These are phyloP conservation scores for Melastoma malabathricum DNA, from an alignment of 345 rosid species.

Conservation along the genomic window DNA sequence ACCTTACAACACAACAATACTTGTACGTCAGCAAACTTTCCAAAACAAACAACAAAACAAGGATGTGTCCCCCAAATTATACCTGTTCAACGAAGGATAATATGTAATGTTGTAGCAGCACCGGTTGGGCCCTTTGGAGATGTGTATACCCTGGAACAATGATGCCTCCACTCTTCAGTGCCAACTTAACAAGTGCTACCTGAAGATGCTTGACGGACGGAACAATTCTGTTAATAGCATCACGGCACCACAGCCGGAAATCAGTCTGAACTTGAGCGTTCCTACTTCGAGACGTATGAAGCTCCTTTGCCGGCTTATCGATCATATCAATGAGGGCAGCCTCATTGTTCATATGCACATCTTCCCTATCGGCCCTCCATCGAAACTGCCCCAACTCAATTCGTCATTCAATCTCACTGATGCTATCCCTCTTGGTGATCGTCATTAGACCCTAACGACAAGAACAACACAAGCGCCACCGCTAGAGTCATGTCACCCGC, in stretches of 20 bases:
- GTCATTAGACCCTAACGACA: constrained; percentile 55
- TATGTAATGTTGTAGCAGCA: constrained; percentile 72
- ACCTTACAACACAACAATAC: too few relatives aligned
- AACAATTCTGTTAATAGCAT: constrained; percentile 59
- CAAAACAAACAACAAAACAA: too few relatives aligned
- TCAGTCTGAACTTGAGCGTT: constrained; percentile 89
- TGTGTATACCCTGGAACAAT: constrained; percentile 94
- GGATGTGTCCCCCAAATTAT: not conserved
- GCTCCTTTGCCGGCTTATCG: constrained; percentile 97
- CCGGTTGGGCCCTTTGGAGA: constrained; percentile 92
- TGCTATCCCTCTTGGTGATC: constrained; percentile 46
- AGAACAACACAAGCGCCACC: not conserved
- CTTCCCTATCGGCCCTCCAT: constrained; percentile 93
- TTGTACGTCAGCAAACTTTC: too few relatives aligned
- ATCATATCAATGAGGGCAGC: constrained; percentile 84
- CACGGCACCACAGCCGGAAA: constrained; percentile 87
- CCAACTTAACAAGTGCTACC: constrained; percentile 58
- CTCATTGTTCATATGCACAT: constrained; percentile 96
- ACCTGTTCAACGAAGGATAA: constrained; percentile 92
- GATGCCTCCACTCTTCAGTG: constrained; percentile 48
- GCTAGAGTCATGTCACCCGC: not conserved
- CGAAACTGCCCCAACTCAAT: constrained; percentile 55
- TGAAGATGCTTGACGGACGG: constrained; percentile 39
- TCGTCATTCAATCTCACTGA: constrained; percentile 52
- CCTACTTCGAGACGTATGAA: constrained; percentile 85